phyloP scores from a whole-genome alignment of 106 monocot species.

The Dendrobium catenatum region DNA sequence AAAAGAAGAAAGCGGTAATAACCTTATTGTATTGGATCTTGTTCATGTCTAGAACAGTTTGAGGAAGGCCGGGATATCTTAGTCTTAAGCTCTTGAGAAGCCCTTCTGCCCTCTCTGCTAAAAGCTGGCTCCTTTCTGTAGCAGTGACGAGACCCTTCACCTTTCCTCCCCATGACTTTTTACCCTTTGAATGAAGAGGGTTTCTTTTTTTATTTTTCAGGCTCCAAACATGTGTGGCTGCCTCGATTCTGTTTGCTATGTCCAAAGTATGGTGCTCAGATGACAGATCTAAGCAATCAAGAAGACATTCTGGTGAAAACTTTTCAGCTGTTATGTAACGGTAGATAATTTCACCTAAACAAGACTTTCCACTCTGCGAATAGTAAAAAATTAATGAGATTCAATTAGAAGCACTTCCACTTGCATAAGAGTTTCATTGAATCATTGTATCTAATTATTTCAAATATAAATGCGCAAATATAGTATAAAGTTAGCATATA shows the following conservation, averaged over 20 bases:
- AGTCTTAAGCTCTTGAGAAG: slow-evolving; percentile 72
- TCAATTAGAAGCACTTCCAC: not conserved
- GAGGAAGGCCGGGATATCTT: slow-evolving; percentile 84
- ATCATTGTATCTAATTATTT: no score
- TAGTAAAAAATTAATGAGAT: not conserved
- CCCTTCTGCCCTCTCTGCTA: slow-evolving; percentile 63
- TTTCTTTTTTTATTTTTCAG: slow-evolving; percentile 44
- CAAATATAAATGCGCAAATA: no score
- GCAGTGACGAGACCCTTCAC: slow-evolving; percentile 66
- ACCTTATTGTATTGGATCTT: slow-evolving; percentile 99
- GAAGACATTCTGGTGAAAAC: slow-evolving; percentile 92
- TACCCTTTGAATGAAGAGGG: slow-evolving; percentile 32
- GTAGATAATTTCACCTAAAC: slow-evolving; percentile 93
- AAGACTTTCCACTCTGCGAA: slow-evolving; percentile 80
- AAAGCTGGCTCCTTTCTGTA: slow-evolving; percentile 42
- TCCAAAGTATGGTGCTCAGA: slow-evolving; percentile 90
- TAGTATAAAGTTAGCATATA: no score
- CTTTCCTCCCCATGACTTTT: slow-evolving; percentile 80
- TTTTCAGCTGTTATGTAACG: slow-evolving; percentile 83
- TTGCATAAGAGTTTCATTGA: not conserved
- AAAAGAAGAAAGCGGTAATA: not conserved
- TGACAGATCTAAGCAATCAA: slow-evolving; percentile 82
- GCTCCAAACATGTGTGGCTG: slow-evolving; percentile 80
- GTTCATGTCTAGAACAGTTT: slow-evolving; percentile 92
- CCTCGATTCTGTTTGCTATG: slow-evolving; percentile 87